These are phyloP conservation scores for Lumnitzera racemosa DNA, from an alignment of 345 rosid species.

Conservation along the genomic window DNA sequence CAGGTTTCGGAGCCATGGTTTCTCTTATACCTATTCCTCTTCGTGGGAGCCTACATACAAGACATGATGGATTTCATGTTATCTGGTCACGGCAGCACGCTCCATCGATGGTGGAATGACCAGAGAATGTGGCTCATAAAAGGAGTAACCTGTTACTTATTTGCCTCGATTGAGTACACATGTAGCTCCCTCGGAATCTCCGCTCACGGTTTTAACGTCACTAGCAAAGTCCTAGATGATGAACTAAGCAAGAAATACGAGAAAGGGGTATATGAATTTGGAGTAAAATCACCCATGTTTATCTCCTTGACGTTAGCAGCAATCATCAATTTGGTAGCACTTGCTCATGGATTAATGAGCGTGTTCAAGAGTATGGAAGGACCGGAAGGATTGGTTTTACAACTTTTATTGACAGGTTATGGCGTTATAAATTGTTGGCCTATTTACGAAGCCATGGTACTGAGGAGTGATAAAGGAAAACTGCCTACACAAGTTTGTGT, in stretches of 20 bases:
- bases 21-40: slow-evolving; percentile 47
- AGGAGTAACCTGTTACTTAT: slow-evolving; percentile 33
- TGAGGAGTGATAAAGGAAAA: slow-evolving; percentile 53
- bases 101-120: slow-evolving; percentile 68
- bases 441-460: slow-evolving; percentile 47
- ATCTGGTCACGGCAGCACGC: slow-evolving; percentile 27
- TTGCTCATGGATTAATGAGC: slow-evolving; percentile 18
- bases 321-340: slow-evolving; percentile 34
- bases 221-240: slow-evolving; percentile 44
- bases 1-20: slow-evolving; percentile 60
- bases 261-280: slow-evolving; percentile 53
- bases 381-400: slow-evolving; percentile 23
- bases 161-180: slow-evolving; percentile 33
- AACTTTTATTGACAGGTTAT: slow-evolving; percentile 34
- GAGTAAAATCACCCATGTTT: slow-evolving; percentile 48
- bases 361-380: not conserved
- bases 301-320: slow-evolving; percentile 39
- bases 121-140: slow-evolving; percentile 54
- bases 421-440: slow-evolving; percentile 44
- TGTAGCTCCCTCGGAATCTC: slow-evolving; percentile 43
- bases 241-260: slow-evolving; percentile 50
- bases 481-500: slow-evolving; percentile 25
- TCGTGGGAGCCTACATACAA: slow-evolving; percentile 51
- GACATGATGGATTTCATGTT: slow-evolving; percentile 31
- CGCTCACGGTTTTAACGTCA: slow-evolving; percentile 39